Percentiles rank a stretch among this genome's conserved stretches.
Evolutionary conservation across 164 flowering plant genomes (phyloP).

Genomic region (Warburgia ugandensis): DNA sequence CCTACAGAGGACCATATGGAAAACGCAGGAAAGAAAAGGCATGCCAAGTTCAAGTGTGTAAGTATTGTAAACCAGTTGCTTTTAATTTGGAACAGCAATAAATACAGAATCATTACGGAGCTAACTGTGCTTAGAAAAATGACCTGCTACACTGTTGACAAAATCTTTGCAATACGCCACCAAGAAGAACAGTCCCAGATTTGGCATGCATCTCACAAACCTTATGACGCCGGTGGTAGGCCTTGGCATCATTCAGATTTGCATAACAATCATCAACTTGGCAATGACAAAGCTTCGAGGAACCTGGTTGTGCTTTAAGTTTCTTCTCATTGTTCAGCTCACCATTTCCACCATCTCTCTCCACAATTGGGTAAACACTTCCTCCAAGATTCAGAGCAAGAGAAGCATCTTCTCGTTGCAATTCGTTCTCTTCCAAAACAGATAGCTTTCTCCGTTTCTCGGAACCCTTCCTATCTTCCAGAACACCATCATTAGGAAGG

Average conservation of each 20-base stretch:
- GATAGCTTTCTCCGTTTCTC: constrained; percentile 60
- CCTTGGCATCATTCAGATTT: constrained; percentile 45
- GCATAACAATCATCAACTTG: constrained; percentile 51
- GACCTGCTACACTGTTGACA: constrained; percentile 70
- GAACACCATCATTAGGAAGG: constrained; percentile 25
- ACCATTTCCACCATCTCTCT: constrained; percentile 28
- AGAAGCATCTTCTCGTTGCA: constrained; percentile 33
- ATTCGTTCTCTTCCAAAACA: constrained; percentile 31
- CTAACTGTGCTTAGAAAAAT: not conserved
- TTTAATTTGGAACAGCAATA: too few relatives aligned
- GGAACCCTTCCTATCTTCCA: constrained; percentile 24
- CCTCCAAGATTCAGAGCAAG: constrained; percentile 75
- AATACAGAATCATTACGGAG: too few relatives aligned
- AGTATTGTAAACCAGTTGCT: too few relatives aligned
- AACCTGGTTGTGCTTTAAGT: constrained; percentile 32
- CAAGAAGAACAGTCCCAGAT: constrained; percentile 35
- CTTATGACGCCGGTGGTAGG: constrained; percentile 55
- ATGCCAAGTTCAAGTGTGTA: too few relatives aligned
- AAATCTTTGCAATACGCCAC: constrained; percentile 43
- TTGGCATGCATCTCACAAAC: constrained; percentile 62
- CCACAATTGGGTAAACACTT: constrained; percentile 30
- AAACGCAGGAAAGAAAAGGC: too few relatives aligned
- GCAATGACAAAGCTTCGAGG: constrained; percentile 41
- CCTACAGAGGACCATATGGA: too few relatives aligned
- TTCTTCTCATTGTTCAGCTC: constrained; percentile 59